Evolutionary conservation across 306 rosid genomes (phyloP), one percentile per base, ranked within the genome.

Genomic region (Erythrophleum fordii): DNA sequence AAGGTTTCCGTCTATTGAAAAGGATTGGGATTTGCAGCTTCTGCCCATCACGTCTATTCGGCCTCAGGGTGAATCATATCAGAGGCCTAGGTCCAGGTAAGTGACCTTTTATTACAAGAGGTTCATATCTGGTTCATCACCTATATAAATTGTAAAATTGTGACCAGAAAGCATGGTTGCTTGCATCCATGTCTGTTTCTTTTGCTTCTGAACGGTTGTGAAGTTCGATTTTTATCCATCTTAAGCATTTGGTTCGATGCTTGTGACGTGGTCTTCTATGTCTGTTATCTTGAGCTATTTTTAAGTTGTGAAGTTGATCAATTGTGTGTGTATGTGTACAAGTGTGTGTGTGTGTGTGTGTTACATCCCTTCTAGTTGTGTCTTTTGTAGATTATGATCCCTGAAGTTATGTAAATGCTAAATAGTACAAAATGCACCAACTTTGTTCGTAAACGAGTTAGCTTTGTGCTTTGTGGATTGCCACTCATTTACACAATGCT

Each of bases 11-110:
- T 83, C 86, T 23, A 59, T 93, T 0, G 99, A 93, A 75, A 93
- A 92, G 82, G 97, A 96, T 8, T 96, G 96, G 98, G 92, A 92
- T 74, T 81, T 96, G 85, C 97, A 92, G 80, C 94, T 90, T 85
- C 86, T 93, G 8, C 99, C 97, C 2, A 96, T 96, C 53, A 92
- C 97, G 13, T 92, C 93, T 83, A 81, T 85, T 41, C 87, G 80
- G 69, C 69, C 94, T 80, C 81, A 62, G 85, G 60, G 86, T 60
- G 92, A 93, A 88, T 84, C 97, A 10, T 87, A 81, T 83, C 98
- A 89, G 23, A 91, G 86, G 75, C 93, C 99, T 6, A 93, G 90
- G 97, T 89, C 84, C 34, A 87, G 88, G 88, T 82, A 49, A 11
- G 31, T 5, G 51, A 12, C 9, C 72, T 37, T 20, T 9, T 18